phyloP scores from a whole-genome alignment of 768 basidiomycete genomes.

The Rhodosporidiobolus odoratus region DNA sequence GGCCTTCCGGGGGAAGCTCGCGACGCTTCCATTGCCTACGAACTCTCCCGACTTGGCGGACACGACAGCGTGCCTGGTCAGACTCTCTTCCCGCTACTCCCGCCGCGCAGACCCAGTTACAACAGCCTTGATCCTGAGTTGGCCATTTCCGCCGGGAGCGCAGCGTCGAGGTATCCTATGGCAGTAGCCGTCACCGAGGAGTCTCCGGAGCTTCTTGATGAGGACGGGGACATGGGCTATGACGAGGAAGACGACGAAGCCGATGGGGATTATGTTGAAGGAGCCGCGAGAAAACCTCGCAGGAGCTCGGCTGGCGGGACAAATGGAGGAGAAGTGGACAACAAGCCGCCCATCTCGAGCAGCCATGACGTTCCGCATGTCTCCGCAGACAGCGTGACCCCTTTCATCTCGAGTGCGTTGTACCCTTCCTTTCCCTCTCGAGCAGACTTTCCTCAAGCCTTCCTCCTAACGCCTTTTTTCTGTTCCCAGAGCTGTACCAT shows the following conservation, averaged over 20 bases:
- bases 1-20: too few species aligned
- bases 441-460: background rate
- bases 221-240: too few species aligned
- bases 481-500: conserved; percentile 12
- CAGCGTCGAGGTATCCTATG: too few species aligned
- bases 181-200: background rate
- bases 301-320: background rate
- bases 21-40: background rate
- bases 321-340: background rate
- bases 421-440: too few species aligned
- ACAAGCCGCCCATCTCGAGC: background rate
- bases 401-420: conserved; percentile 24
- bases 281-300: too few species aligned
- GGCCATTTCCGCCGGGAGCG: too few species aligned
- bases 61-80: background rate
- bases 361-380: background rate
- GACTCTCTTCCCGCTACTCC: too few species aligned
- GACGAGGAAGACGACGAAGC: too few species aligned
- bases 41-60: background rate
- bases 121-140: too few species aligned
- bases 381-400: conserved; percentile 1
- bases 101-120: background rate
- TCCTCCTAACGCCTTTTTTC: background rate
- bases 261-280: too few species aligned
- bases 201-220: background rate